phyloP scores from a whole-genome alignment of 768 basidiomycete genomes.

The Serendipita sp. region DNA sequence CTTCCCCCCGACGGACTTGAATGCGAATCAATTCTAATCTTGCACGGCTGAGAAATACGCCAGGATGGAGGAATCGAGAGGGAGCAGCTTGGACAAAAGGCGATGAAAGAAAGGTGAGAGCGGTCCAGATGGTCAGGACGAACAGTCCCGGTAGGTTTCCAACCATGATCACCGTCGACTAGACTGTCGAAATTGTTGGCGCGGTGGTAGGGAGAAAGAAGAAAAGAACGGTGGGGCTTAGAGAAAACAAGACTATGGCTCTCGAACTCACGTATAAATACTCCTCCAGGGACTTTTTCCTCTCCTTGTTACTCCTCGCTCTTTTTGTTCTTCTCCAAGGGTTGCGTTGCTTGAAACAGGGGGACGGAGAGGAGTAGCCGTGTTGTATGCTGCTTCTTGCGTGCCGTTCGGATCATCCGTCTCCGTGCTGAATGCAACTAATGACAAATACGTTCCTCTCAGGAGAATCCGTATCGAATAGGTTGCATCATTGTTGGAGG shows the following conservation, averaged over 20 bases:
- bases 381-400: too few species aligned
- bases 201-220: background rate
- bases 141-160: background rate
- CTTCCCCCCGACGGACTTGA: background rate
- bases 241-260: background rate
- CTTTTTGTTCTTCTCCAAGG: too few species aligned
- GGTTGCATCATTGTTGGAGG: too few species aligned
- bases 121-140: background rate
- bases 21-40: background rate
- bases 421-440: too few species aligned
- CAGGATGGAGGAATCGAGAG: background rate
- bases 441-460: too few species aligned
- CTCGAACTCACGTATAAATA: background rate
- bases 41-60: background rate
- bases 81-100: background rate
- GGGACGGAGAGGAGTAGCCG: too few species aligned
- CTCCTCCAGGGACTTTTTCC: background rate
- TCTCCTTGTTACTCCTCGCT: too few species aligned
- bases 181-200: background rate
- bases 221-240: background rate
- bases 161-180: background rate
- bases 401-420: too few species aligned
- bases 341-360: too few species aligned
- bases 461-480: too few species aligned
- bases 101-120: background rate